Conservation (phyloP, 2,329 filamentous ascomycete genomes). For the Hymenoscyphus repandus region DNA sequence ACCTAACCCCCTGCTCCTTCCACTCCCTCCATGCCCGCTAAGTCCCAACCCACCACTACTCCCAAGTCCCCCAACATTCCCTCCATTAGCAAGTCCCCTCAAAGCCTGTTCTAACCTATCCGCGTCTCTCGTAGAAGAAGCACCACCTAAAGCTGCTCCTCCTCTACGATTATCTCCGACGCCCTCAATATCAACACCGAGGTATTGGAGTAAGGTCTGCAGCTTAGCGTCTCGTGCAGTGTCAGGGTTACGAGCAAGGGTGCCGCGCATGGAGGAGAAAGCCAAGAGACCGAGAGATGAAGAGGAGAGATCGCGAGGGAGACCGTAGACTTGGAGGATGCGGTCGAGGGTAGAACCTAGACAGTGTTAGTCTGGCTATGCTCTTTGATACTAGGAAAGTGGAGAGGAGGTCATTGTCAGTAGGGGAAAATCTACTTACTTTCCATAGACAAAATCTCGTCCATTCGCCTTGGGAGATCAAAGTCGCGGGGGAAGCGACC, state of each 20-base stretch:
- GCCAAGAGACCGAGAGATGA: neutral
- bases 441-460: slow-evolving; percentile 17
- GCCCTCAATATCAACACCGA: neutral
- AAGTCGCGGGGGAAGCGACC: slow-evolving; percentile 19
- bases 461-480: slow-evolving; percentile 12
- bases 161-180: no score
- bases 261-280: no score
- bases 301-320: neutral
- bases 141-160: no score
- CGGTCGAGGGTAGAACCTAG: slow-evolving; percentile 1
- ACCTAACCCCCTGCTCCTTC: no score
- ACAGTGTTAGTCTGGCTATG: neutral
- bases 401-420: neutral
- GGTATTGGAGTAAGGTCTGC: neutral
- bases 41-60: no score
- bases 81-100: no score
- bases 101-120: no score
- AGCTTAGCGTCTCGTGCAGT: neutral
- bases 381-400: no score
- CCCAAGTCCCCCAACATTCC: no score
- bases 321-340: slow-evolving; percentile 1
- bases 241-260: neutral
- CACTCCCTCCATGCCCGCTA: no score
- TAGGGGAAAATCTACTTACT: slow-evolving; percentile 11
- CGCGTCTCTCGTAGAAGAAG: no score